phyloP scores from a whole-genome alignment of 208 protist genomes.

The Crithidia expoeki region DNA sequence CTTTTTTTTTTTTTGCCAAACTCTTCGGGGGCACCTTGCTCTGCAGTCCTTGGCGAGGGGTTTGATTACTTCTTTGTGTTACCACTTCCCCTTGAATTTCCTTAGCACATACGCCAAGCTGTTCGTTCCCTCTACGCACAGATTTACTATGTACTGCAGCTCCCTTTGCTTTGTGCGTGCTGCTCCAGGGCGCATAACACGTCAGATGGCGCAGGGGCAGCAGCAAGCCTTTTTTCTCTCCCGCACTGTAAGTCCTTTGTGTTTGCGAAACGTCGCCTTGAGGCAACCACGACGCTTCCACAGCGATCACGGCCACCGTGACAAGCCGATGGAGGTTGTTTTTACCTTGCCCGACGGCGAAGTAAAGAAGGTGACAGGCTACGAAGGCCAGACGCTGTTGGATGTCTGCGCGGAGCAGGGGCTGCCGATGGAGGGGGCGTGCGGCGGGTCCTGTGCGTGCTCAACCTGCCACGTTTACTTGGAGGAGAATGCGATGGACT shows the following conservation, averaged over 20 bases:
- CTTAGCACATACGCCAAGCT: too few species aligned
- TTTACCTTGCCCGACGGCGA: slow-evolving; percentile 68
- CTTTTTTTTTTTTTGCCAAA: neutral
- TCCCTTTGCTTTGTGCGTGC: neutral
- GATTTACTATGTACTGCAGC: neutral
- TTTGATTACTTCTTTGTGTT: too few species aligned
- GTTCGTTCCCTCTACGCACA: neutral
- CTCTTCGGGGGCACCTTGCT: too few species aligned
- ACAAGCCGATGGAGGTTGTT: slow-evolving; percentile 61
- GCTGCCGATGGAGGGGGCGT: slow-evolving; percentile 96
- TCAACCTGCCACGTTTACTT: slow-evolving; percentile 98
- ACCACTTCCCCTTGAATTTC: too few species aligned
- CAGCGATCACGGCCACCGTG: slow-evolving; percentile 57
- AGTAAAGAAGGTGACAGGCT: slow-evolving; percentile 58
- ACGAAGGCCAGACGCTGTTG: slow-evolving; percentile 94
- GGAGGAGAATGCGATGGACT: slow-evolving; percentile 78
- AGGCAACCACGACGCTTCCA: slow-evolving; percentile 47
- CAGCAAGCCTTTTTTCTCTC: neutral
- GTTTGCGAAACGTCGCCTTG: slow-evolving; percentile 7
- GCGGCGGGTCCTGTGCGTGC: slow-evolving; percentile 96
- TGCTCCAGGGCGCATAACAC: neutral
- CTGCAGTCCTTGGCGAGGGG: too few species aligned
- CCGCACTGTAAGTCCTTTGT: neutral
- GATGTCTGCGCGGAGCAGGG: slow-evolving; percentile 93
- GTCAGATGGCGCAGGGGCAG: neutral